A percentile compares a stretch with the other conserved stretches of the same genome.
phyloP scores from a whole-genome alignment of 2,329 filamentous ascomycete species.

The Tolypocladium amazonense region DNA sequence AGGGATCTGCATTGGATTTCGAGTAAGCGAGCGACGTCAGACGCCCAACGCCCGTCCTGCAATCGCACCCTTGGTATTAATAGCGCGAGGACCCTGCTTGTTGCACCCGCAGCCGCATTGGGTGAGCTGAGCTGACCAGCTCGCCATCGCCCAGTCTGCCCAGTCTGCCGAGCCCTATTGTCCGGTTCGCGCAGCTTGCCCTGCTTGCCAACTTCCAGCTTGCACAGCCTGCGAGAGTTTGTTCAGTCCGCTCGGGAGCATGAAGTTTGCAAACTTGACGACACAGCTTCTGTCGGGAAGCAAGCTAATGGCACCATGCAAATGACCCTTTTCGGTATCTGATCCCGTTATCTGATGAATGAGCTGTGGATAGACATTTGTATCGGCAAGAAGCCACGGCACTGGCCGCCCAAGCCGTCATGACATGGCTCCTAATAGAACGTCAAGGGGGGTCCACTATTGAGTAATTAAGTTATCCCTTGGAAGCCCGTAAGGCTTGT shows the following conservation, averaged over 20 bases:
- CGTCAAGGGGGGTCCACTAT: neutral
- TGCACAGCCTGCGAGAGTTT: neutral
- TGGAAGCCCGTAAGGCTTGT: too few species aligned
- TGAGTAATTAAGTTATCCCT: too few species aligned
- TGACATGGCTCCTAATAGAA: neutral
- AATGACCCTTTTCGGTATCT: neutral
- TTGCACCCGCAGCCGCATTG: neutral
- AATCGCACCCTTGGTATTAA: neutral
- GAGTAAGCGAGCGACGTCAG: neutral
- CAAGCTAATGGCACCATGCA: neutral
- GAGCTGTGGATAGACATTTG: neutral
- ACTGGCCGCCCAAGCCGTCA: neutral
- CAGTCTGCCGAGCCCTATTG: neutral
- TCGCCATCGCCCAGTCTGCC: neutral
- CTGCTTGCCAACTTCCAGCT: neutral
- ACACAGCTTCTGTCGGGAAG: neutral
- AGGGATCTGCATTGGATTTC: neutral
- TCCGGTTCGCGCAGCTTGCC: too few species aligned
- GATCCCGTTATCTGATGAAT: neutral
- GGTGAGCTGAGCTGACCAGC: neutral
- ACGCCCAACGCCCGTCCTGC: neutral
- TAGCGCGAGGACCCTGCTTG: neutral
- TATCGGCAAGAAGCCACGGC: neutral
- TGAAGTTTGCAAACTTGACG: neutral
- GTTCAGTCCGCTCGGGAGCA: too few species aligned